Evolutionary conservation across 495 filamentous ascomycete genomes (phyloP), one percentile per base, ranked within the genome.

Genomic region (Parachaetomium inaequale): DNA sequence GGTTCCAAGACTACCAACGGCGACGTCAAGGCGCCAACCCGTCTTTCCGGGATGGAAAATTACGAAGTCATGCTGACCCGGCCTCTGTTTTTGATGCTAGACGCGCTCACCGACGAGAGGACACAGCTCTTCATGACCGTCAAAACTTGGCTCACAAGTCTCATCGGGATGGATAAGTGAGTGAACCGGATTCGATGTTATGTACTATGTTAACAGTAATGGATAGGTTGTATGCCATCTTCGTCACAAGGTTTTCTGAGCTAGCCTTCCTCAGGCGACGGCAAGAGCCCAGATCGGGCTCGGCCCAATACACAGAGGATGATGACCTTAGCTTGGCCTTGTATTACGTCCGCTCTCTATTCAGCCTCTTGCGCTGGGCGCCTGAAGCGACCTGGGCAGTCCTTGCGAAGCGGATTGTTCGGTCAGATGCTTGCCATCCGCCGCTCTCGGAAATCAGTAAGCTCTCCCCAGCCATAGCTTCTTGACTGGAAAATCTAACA

Each of bases 61-160:
- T 87, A 83, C 63, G 80, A 88, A 60, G 80, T 87, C 4, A 85
- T 96, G 78, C 81, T 98, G 47, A 87, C 89, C 7, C 83, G 92
- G 19, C 93, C 93, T 1, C 71, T 96, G 34, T 88, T 96, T 59
- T 76, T 96, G 32, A 81, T 95, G 62, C 79, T 98, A 36, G 93
- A 98, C 71, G 82, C 88, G 12, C 78, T 96, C 0, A 73, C 80
- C 23, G 88, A 93, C 55, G 88, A 88, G 65, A 82, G 84, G 26
- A 86, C 84, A 12, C 90, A 93, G 67, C 70, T 89, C 32, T 91
- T 85, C 38, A 85, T 89, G 70, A 87, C 87, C 57, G 85, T 90
- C 23, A 85, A 88, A 62, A 85, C 82, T 43, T 98, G 94, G 94
- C 76, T 98, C 8, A 87, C 89, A 66, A 89, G 83, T 49, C 76